A percentile compares a stretch with the other conserved stretches of the same genome.
Conservation (phyloP, 192 early-diverging fungal species). For the Hyaloraphidium curvatum region DNA sequence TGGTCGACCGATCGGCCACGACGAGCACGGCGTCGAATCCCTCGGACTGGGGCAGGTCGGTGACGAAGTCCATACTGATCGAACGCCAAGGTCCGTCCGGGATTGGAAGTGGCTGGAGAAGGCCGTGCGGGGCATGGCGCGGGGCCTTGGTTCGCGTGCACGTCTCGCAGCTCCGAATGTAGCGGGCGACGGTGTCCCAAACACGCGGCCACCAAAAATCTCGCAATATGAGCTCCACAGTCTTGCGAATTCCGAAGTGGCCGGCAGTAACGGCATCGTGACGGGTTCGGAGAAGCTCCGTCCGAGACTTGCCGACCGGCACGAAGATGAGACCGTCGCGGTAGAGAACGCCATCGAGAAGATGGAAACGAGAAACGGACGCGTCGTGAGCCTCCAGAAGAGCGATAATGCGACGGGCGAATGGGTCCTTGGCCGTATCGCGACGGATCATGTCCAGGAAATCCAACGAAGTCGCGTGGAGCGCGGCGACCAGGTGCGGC, state of each 20-base stretch:
- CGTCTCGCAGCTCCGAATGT: constrained; percentile 12
- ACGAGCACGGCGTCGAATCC: constrained; percentile 19
- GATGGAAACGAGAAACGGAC: too few relatives aligned
- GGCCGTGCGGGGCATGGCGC: constrained; percentile 16
- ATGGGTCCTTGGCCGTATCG: too few relatives aligned
- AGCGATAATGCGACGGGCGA: too few relatives aligned
- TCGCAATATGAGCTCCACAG: constrained; percentile 12
- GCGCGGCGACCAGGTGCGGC: too few relatives aligned
- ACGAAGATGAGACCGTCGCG: too few relatives aligned
- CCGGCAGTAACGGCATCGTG: constrained; percentile 14
- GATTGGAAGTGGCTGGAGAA: constrained; percentile 12
- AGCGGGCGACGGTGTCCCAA: constrained; percentile 10
- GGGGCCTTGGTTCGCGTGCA: constrained; percentile 14
- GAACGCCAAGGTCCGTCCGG: constrained; percentile 14
- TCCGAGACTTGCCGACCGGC: not conserved
- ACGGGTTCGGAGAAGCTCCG: constrained; percentile 6
- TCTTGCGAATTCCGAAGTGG: constrained; percentile 17
- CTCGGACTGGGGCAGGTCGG: constrained; percentile 5
- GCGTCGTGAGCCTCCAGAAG: too few relatives aligned
- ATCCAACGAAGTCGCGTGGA: too few relatives aligned
- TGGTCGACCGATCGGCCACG: constrained; percentile 22
- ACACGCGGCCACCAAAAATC: constrained; percentile 16
- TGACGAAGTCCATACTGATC: constrained; percentile 25
- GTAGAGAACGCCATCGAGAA: too few relatives aligned
- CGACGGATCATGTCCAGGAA: too few relatives aligned